Evolutionary conservation across 164 flowering plant species (phyloP).

Genomic region (Buxus sempervirens): DNA sequence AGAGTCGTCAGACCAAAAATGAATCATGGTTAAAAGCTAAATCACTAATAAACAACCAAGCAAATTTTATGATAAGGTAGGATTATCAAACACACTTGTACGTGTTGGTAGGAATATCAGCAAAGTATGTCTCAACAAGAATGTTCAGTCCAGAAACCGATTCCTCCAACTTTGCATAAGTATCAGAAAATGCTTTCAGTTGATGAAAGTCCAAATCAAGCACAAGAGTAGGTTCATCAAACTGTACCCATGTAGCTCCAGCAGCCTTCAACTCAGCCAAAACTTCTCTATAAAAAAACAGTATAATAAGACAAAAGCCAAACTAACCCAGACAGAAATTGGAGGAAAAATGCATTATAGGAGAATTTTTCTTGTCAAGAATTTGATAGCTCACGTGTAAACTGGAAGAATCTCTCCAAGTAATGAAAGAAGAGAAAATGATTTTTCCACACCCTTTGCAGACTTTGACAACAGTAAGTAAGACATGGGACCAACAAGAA

Average conservation of each 20-base stretch:
- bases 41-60: neutral
- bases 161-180: slow-evolving; percentile 19
- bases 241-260: slow-evolving; percentile 28
- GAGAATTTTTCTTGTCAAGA: neutral
- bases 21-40: neutral
- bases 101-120: slow-evolving; percentile 23
- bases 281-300: slow-evolving; percentile 21
- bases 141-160: slow-evolving; percentile 21
- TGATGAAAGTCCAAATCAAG: slow-evolving; percentile 22
- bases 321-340: neutral
- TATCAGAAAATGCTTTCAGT: slow-evolving; percentile 23
- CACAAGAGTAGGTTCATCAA: slow-evolving; percentile 30
- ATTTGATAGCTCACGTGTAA: slow-evolving; percentile 18
- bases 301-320: neutral
- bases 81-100: slow-evolving; percentile 15
- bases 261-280: slow-evolving; percentile 27
- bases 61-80: neutral
- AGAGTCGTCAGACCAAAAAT: neutral
- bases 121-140: slow-evolving; percentile 24
- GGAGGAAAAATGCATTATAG: neutral
- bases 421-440: slow-evolving; percentile 25
- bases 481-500: slow-evolving; percentile 29
- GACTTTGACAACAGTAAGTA: slow-evolving; percentile 28
- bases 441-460: slow-evolving; percentile 27
- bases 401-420: slow-evolving; percentile 25